Evolutionary conservation across 2,329 filamentous ascomycete species (phyloP).

Genomic region (Penicillium expansum): DNA sequence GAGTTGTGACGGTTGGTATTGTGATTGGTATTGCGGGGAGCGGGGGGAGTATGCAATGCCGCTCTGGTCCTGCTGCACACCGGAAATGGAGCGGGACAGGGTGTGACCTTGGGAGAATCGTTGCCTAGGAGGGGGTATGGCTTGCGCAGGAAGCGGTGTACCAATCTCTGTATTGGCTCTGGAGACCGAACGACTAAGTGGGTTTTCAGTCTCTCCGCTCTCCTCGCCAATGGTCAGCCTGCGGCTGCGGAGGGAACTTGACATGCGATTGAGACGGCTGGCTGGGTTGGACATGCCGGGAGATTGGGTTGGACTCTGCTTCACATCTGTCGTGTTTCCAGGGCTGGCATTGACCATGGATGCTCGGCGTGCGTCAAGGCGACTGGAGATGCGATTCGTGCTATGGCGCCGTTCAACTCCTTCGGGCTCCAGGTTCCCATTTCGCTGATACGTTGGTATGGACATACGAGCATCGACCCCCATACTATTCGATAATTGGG

Average conservation of each 20-base stretch:
- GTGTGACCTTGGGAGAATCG: slow-evolving; percentile 32
- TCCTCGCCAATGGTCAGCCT: slow-evolving; percentile 40
- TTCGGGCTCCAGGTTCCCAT: slow-evolving; percentile 41
- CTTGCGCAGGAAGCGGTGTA: slow-evolving; percentile 28
- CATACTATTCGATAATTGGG: slow-evolving; percentile 23
- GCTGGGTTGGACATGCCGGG: slow-evolving; percentile 28
- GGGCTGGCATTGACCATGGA: slow-evolving; percentile 34
- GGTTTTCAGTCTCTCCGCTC: slow-evolving; percentile 28
- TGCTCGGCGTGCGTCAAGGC: slow-evolving; percentile 42
- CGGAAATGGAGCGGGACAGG: slow-evolving; percentile 25
- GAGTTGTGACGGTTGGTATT: slow-evolving; percentile 23
- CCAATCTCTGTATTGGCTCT: slow-evolving; percentile 45
- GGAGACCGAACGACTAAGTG: slow-evolving; percentile 39
- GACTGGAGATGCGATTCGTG: slow-evolving; percentile 29
- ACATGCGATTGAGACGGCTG: slow-evolving; percentile 41
- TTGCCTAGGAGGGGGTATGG: slow-evolving; percentile 34
- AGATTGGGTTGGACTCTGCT: slow-evolving; percentile 14
- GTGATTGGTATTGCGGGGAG: slow-evolving; percentile 24
- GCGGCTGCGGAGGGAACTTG: slow-evolving; percentile 39
- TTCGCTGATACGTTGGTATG: slow-evolving; percentile 36
- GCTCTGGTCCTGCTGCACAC: slow-evolving; percentile 23
- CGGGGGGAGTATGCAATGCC: slow-evolving; percentile 22
- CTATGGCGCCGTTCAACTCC: slow-evolving; percentile 27
- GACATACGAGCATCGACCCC: slow-evolving; percentile 29
- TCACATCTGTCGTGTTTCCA: slow-evolving; percentile 18